Percentiles rank a stretch among this genome's conserved stretches.
These are phyloP conservation scores for Dimocarpus longan DNA, from an alignment of 345 rosid species.

Conservation along the genomic window DNA sequence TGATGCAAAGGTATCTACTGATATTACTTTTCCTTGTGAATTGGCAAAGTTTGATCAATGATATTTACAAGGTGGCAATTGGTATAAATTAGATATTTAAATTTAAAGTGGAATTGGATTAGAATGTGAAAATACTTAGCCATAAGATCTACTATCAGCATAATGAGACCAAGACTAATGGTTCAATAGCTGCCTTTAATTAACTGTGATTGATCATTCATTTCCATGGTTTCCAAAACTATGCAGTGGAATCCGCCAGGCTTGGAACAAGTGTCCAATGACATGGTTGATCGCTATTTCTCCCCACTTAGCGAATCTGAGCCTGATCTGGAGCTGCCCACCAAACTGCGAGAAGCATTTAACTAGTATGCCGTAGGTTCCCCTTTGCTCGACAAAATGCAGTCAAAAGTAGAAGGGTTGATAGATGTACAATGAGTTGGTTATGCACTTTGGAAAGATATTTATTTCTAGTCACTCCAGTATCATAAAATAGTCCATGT, in stretches of 20 bases:
- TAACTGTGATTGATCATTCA: background rate
- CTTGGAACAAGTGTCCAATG: slow-evolving; percentile 65
- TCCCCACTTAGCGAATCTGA: slow-evolving; percentile 53
- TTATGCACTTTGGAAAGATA: too few species aligned
- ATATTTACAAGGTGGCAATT: background rate
- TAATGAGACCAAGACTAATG: background rate
- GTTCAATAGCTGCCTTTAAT: background rate
- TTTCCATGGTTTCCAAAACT: slow-evolving; percentile 12
- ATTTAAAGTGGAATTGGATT: background rate
- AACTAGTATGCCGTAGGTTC: slow-evolving; percentile 15
- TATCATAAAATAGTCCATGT: too few species aligned
- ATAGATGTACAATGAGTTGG: background rate
- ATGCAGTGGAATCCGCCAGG: slow-evolving; percentile 87
- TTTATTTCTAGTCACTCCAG: background rate
- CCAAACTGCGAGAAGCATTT: slow-evolving; percentile 78
- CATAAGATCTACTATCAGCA: background rate
- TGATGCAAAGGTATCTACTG: slow-evolving; percentile 61
- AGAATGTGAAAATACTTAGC: background rate
- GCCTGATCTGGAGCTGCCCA: slow-evolving; percentile 80
- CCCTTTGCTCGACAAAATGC: background rate
- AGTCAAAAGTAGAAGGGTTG: background rate
- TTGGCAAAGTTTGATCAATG: background rate
- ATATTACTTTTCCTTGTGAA: background rate
- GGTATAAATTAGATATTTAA: background rate
- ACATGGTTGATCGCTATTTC: slow-evolving; percentile 85